Conservation (phyloP, 306 rosid genomes). For the Cucurbita argyrosperma region DNA sequence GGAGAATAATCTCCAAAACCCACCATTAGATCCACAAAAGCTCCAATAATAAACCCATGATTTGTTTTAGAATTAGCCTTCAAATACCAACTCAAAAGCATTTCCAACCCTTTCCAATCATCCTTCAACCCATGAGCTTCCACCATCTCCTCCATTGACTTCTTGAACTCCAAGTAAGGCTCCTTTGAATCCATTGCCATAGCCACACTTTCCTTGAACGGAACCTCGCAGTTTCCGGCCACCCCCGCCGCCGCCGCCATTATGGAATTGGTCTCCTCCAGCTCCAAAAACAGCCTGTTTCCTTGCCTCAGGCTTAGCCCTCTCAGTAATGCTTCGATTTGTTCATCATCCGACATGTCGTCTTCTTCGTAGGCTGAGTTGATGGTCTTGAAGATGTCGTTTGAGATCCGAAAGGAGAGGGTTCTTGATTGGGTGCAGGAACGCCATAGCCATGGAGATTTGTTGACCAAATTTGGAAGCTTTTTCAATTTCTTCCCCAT, state of each 20-base stretch:
- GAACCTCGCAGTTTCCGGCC: background rate
- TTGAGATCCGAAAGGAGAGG: conserved; percentile 40
- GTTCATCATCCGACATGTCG: background rate
- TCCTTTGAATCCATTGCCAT: conserved; percentile 39
- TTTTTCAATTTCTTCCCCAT: conserved; percentile 2
- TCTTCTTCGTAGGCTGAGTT: conserved; percentile 33
- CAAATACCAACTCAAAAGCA: conserved; percentile 57
- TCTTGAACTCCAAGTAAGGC: conserved; percentile 53
- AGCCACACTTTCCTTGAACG: conserved; percentile 36
- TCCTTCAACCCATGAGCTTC: conserved; percentile 41
- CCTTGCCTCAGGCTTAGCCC: conserved; percentile 15
- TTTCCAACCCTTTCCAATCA: conserved; percentile 55
- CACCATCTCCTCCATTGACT: conserved; percentile 80
- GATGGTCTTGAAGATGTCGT: conserved; percentile 22
- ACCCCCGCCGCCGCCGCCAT: background rate
- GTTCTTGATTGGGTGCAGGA: conserved; percentile 62
- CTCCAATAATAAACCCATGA: conserved; percentile 36
- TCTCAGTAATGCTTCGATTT: conserved; percentile 16
- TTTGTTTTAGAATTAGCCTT: conserved; percentile 32
- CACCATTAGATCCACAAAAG: conserved; percentile 63
- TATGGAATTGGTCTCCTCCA: background rate
- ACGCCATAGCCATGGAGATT: conserved; percentile 51
- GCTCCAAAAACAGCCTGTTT: conserved; percentile 3
- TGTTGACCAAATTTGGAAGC: background rate
- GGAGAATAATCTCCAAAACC: conserved; percentile 14